Evolutionary conservation across 2,329 filamentous ascomycete species (phyloP), one percentile per base, ranked within the genome.

Genomic region (Claviceps sp.): DNA sequence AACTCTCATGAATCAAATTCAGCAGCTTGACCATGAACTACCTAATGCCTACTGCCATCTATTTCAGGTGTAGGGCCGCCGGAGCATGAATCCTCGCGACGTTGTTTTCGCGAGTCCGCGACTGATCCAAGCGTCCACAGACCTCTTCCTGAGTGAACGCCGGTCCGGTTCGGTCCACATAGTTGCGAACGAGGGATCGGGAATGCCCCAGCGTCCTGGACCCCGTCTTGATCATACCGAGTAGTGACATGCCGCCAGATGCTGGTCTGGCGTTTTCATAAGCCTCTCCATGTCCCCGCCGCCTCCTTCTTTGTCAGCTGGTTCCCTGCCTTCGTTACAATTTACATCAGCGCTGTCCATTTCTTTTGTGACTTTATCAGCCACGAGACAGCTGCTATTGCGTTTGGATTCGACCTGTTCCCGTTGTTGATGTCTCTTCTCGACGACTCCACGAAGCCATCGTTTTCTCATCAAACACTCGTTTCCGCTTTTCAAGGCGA

Each of bases 111-210:
- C 22, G 22, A 22, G 22, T 16, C 18, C 18, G 22, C 13, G 18
- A 38, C 44, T 14, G n/a, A 18, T n/a, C 30, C 38, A 48, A 37
- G 30, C 30, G 30, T 34, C 26, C 52, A 54, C 49, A 49, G 46
- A 51, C 52, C 49, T 51, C 40, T 40, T 37, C 22, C 20, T 30
- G 40, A 51, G 18, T n/a, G 30, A 44, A n/a, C 44, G 5, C 24
- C 30, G 37, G 34, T 18, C 18, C 18, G 18, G 18, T 18, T 18
- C 18, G 18, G 18, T 22, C 45, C 13, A 51, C 14, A 40, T 26
- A 51, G 34, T 46, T 45, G 51, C 49, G 46, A 46, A 42, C 49
- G 48, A 51, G 45, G 14, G 38, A 40, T 51, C 49, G 34, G 49
- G 51, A 24, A 34, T 24, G 16, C 22, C 34, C 42, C 38, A 30